These are phyloP conservation scores for Murraya paniculata DNA, from an alignment of 345 rosid genomes.

Conservation along the genomic window DNA sequence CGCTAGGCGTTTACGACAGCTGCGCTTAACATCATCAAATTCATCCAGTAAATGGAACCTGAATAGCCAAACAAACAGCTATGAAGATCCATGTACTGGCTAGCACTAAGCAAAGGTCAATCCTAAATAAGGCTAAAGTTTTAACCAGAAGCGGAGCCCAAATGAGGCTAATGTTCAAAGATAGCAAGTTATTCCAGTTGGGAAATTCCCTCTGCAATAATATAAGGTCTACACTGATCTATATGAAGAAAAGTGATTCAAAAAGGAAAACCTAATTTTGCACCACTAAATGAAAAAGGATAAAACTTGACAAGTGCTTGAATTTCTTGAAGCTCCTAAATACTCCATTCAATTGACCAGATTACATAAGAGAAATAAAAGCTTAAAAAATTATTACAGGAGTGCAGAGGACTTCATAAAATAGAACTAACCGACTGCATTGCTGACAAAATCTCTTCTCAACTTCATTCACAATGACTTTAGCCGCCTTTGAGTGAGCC, in stretches of 20 bases:
- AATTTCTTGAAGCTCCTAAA: conserved; percentile 1
- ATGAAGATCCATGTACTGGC: neutral
- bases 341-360: neutral
- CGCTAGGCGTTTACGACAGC: conserved; percentile 87
- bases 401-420: neutral
- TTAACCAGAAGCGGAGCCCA: neutral
- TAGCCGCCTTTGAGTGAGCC: conserved; percentile 64
- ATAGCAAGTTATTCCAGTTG: neutral
- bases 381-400: neutral
- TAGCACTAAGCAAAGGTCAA: neutral
- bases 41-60: conserved; percentile 92
- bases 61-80: conserved; percentile 25
- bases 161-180: neutral
- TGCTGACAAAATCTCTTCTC: conserved; percentile 92
- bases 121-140: neutral
- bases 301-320: neutral
- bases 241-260: neutral
- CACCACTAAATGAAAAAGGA: neutral
- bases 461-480: conserved; percentile 59
- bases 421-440: conserved; percentile 67
- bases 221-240: neutral
- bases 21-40: conserved; percentile 82
- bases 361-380: neutral
- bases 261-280: neutral
- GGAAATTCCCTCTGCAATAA: neutral